Base-by-base conservation (phyloP, 805 yeast species). In the Ogataea paraovalis region DNA sequence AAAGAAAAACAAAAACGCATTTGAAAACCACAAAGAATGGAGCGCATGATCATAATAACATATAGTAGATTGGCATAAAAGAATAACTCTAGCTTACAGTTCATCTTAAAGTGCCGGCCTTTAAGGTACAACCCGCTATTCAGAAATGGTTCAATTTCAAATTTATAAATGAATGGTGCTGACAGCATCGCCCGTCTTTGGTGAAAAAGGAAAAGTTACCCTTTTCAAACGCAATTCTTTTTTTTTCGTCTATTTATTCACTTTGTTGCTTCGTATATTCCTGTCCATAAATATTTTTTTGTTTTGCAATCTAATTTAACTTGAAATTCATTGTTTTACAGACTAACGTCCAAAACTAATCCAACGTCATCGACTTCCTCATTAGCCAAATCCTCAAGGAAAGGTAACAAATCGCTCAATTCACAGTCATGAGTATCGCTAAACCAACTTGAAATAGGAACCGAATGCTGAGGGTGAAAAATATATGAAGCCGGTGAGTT, bases 401-500 rank as follows among this genome's bases (percentile, higher is more conserved):
- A 82, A 13, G 98, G 99, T 46, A 94, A 71, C 67, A 94, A 80
- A 68, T 94, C 99, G 52, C 87, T 68, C 59, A 94, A 75, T 73
- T 94, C 99, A 65, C 91, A 91, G 67, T 94, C 99, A 66, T 94
- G 99, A 25, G 94, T 82, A 69, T 94, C 99, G 56, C 96, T 87
- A 74, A 94, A 94, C 99, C 99, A 94, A 65, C 94, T 84, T 55
- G 96, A 87, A 25, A 94, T 87, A 21, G 99, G 99, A 25, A 94
- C 85, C 8, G 98, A 96, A 70, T 94, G 97, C 66, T 89, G 96
- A 19, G 99, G 99, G 64, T 94, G 98, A 74, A 94, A 87, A 47
- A 92, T 83, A 68, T 94, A 94, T n/a, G 97, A 88, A 3, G 98
- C 96, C 1, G 99, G 98, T 2, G 98, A 91, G 68, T 94, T 94